Evolutionary conservation across 495 filamentous ascomycete genomes (phyloP).

Genomic region (Tirmania nivea): DNA sequence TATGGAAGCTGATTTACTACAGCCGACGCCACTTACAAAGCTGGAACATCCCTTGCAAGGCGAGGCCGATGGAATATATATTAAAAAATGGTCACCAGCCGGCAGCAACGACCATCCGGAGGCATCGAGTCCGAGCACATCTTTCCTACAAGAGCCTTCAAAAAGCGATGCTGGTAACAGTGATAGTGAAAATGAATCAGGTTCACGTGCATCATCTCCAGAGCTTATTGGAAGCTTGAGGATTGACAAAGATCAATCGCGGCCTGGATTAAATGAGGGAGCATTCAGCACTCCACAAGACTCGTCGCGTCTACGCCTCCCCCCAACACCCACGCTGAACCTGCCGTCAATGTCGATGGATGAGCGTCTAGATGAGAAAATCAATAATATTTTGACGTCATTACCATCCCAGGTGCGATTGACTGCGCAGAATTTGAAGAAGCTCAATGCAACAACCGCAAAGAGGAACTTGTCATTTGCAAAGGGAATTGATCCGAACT

Average conservation of each 20-base stretch:
- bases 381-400: slow-evolving; percentile 58
- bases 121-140: too few relatives aligned
- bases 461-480: slow-evolving; percentile 5
- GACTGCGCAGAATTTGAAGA: slow-evolving; percentile 30
- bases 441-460: slow-evolving; percentile 13
- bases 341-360: slow-evolving; percentile 17
- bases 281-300: neutral
- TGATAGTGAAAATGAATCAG: neutral
- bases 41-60: neutral
- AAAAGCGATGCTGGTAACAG: neutral
- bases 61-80: too few relatives aligned
- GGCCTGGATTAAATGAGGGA: neutral
- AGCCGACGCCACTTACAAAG: neutral
- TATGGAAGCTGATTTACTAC: too few relatives aligned
- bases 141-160: too few relatives aligned
- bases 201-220: neutral
- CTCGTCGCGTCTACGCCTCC: neutral
- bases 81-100: too few relatives aligned
- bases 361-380: slow-evolving; percentile 61
- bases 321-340: slow-evolving; percentile 8
- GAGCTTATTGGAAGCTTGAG: neutral
- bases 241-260: neutral
- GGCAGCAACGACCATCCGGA: too few relatives aligned
- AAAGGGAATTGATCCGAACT: slow-evolving; percentile 21
- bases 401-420: slow-evolving; percentile 66